A percentile compares a stretch with the other conserved stretches of the same genome.
These are phyloP conservation scores for Ustilago vetiveriae DNA, from an alignment of 1,284 basidiomycete species.

Conservation along the genomic window DNA sequence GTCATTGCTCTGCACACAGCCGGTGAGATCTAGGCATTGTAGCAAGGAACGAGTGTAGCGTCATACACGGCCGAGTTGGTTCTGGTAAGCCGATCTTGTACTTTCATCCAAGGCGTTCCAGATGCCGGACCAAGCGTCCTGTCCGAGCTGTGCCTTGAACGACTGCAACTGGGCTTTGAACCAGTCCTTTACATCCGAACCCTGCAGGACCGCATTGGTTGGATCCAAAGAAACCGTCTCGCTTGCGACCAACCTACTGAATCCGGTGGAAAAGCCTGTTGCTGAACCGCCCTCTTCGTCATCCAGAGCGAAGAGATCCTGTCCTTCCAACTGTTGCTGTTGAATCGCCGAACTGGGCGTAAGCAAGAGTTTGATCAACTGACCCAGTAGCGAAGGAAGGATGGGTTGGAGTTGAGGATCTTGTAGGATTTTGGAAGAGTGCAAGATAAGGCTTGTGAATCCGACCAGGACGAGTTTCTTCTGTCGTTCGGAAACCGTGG, in stretches of 20 bases:
- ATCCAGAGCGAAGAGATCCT: too few species aligned
- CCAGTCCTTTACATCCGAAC: conserved; percentile 15
- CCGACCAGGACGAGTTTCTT: conserved; percentile 87
- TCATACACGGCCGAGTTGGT: too few species aligned
- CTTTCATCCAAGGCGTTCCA: conserved; percentile 12
- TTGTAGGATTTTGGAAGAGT: conserved; percentile 72
- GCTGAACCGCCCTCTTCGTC: conserved; percentile 84
- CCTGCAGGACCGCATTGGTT: not conserved
- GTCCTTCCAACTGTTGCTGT: conserved; percentile 71
- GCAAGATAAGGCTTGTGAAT: conserved; percentile 76
- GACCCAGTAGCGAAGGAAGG: conserved; percentile 1
- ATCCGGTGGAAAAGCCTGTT: conserved; percentile 85
- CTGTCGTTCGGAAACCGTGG: conserved; percentile 81
- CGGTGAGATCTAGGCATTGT: too few species aligned
- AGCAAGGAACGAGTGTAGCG: too few species aligned
- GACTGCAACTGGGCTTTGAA: conserved; percentile 1
- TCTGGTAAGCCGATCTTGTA: too few species aligned
- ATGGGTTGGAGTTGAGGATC: conserved; percentile 74
- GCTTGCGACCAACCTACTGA: conserved; percentile 87
- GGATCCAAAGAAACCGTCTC: conserved; percentile 19
- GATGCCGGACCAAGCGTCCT: conserved; percentile 2
- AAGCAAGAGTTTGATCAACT: conserved; percentile 76
- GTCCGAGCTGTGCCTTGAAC: conserved; percentile 5
- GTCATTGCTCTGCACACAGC: too few species aligned
- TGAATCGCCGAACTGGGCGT: conserved; percentile 77